phyloP scores from a whole-genome alignment of 2,329 filamentous ascomycete species.

The Fusarium sublunatum region DNA sequence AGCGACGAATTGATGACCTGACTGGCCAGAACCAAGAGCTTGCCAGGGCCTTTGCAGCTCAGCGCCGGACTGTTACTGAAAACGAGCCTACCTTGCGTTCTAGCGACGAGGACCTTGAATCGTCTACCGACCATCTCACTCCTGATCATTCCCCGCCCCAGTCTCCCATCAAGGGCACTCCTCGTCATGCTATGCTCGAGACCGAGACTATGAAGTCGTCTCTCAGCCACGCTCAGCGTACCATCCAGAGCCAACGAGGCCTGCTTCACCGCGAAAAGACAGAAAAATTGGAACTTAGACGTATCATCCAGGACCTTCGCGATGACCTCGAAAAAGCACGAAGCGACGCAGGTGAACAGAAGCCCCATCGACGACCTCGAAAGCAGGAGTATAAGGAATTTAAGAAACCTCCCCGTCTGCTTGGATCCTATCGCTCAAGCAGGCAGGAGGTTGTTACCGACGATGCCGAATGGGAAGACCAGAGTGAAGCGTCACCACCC shows the following conservation, averaged over 20 bases:
- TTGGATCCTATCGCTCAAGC: slow-evolving; percentile 79
- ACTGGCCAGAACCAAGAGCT: slow-evolving; percentile 91
- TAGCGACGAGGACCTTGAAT: slow-evolving; percentile 72
- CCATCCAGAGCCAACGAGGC: slow-evolving; percentile 94
- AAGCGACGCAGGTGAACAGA: slow-evolving; percentile 59
- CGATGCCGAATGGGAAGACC: slow-evolving; percentile 92
- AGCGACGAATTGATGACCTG: slow-evolving; percentile 88
- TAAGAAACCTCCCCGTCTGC: slow-evolving; percentile 81
- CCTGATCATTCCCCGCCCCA: slow-evolving; percentile 91
- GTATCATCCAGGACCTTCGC: slow-evolving; percentile 92
- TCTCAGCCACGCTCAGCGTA: slow-evolving; percentile 91
- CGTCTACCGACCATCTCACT: slow-evolving; percentile 75
- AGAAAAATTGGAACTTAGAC: slow-evolving; percentile 94
- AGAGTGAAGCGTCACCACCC: slow-evolving; percentile 55
- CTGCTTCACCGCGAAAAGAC: slow-evolving; percentile 98
- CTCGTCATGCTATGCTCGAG: slow-evolving; percentile 90
- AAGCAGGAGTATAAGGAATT: slow-evolving; percentile 74
- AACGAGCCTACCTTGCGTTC: slow-evolving; percentile 68
- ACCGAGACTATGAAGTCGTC: slow-evolving; percentile 95
- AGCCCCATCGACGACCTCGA: slow-evolving; percentile 69
- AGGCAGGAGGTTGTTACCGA: slow-evolving; percentile 83
- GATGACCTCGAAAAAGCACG: slow-evolving; percentile 86
- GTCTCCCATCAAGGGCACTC: slow-evolving; percentile 91
- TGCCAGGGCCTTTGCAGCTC: slow-evolving; percentile 82
- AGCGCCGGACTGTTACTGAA: slow-evolving; percentile 74